These are phyloP conservation scores for Mallotus repandus DNA, from an alignment of 441 rosid genomes.

Conservation along the genomic window DNA sequence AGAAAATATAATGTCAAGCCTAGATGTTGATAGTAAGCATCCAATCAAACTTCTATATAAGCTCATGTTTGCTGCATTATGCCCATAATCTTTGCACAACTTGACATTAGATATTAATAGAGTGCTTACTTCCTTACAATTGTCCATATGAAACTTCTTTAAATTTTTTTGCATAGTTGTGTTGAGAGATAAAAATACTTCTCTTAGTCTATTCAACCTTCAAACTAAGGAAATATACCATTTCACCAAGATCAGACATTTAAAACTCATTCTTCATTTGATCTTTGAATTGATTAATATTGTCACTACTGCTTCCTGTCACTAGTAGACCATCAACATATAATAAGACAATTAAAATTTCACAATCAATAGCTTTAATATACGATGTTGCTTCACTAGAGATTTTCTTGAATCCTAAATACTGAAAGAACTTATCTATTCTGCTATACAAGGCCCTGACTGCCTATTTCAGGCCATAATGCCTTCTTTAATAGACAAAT, in stretches of 20 bases:
- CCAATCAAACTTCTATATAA: not conserved
- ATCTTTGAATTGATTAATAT: not conserved
- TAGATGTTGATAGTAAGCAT: not conserved
- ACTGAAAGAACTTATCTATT: not conserved
- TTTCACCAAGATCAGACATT: not conserved
- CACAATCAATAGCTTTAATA: not conserved
- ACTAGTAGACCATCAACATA: not conserved
- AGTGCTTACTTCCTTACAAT: not conserved
- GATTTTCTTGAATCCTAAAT: not conserved
- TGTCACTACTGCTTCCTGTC: not conserved
- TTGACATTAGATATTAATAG: not conserved
- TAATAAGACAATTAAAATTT: not conserved
- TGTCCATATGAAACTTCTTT: not conserved
- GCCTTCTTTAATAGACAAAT: not conserved
- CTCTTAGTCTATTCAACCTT: not conserved
- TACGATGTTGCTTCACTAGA: not conserved
- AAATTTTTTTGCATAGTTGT: not conserved
- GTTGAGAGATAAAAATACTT: not conserved
- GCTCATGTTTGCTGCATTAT: not conserved
- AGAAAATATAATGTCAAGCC: not conserved
- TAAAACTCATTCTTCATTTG: not conserved
- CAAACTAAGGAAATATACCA: not conserved
- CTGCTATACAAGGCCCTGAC: not conserved
- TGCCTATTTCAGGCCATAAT: not conserved
- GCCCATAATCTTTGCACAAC: not conserved